phyloP scores from a whole-genome alignment of 495 filamentous ascomycete genomes.

The Penicillium pulvis region DNA sequence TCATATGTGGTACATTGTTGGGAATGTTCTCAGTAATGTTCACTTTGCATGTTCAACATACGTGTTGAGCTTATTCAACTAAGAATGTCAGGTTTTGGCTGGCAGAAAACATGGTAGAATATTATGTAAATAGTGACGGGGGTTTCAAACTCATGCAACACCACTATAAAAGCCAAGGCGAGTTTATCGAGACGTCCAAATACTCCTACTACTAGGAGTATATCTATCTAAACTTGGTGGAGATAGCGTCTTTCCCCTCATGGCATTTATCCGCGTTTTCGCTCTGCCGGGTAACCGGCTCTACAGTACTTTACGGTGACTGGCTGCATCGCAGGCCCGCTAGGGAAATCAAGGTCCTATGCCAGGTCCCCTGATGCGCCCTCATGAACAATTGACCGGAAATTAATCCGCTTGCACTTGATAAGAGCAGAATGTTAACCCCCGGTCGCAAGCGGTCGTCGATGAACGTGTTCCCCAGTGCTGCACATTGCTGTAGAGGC shows the following conservation, averaged over 20 bases:
- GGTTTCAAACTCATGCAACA: too few species aligned
- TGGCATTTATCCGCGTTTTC: constrained; percentile 4
- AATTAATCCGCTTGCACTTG: not conserved
- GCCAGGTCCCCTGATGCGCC: not conserved
- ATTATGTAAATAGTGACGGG: too few species aligned
- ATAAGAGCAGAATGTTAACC: too few species aligned
- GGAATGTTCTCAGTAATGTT: too few species aligned
- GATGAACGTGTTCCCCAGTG: too few species aligned
- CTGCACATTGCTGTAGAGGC: too few species aligned
- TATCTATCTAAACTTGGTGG: not conserved
- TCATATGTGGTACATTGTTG: too few species aligned
- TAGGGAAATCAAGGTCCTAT: not conserved
- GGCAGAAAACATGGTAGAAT: too few species aligned
- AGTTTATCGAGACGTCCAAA: constrained; percentile 13
- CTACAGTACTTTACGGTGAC: constrained; percentile 19
- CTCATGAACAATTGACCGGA: not conserved
- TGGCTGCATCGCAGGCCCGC: constrained; percentile 17
- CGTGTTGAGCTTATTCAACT: too few species aligned
- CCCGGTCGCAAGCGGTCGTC: too few species aligned
- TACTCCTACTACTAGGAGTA: not conserved
- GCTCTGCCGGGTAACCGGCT: constrained; percentile 32
- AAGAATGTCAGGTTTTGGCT: too few species aligned
- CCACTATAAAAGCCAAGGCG: constrained; percentile 12
- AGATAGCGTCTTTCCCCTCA: not conserved
- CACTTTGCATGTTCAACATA: too few species aligned